These are phyloP conservation scores for Huntiella decipiens DNA, from an alignment of 2,329 filamentous ascomycete species.

Conservation along the genomic window DNA sequence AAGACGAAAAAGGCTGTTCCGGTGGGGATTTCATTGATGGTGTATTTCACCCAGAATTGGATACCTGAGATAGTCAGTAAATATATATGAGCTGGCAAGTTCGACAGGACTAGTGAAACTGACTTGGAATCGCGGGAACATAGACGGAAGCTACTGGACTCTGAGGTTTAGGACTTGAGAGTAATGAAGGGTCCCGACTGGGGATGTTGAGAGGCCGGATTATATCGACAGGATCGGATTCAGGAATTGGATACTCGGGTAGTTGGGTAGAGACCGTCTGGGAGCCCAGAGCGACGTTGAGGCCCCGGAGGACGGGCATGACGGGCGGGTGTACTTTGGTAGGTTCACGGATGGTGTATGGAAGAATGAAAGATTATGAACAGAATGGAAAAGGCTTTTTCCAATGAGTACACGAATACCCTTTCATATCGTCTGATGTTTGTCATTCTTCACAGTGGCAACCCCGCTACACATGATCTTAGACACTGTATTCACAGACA, in stretches of 20 bases:
- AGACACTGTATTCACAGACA: too few species aligned
- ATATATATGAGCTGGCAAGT: neutral
- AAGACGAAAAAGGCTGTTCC: constrained; percentile 29
- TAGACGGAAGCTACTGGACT: constrained; percentile 34
- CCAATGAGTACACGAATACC: too few species aligned
- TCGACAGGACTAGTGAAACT: constrained; percentile 3
- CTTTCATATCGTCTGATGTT: too few species aligned
- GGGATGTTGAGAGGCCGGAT: neutral
- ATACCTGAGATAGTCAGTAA: constrained; percentile 20
- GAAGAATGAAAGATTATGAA: too few species aligned
- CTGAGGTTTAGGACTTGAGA: constrained; percentile 7
- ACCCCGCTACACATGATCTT: too few species aligned
- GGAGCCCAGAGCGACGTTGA: constrained; percentile 26
- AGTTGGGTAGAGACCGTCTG: constrained; percentile 21
- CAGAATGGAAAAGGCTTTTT: too few species aligned
- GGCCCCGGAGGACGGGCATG: constrained; percentile 32
- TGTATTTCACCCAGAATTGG: constrained; percentile 34
- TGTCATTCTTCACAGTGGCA: too few species aligned
- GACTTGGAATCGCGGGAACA: constrained; percentile 35
- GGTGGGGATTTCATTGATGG: constrained; percentile 19
- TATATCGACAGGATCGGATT: constrained; percentile 26
- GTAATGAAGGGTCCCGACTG: constrained; percentile 9
- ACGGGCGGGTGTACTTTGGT: neutral
- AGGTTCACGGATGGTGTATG: neutral
- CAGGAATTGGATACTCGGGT: constrained; percentile 36